Base-by-base conservation (phyloP, 768 basidiomycete genomes). In the Russula sp. region DNA sequence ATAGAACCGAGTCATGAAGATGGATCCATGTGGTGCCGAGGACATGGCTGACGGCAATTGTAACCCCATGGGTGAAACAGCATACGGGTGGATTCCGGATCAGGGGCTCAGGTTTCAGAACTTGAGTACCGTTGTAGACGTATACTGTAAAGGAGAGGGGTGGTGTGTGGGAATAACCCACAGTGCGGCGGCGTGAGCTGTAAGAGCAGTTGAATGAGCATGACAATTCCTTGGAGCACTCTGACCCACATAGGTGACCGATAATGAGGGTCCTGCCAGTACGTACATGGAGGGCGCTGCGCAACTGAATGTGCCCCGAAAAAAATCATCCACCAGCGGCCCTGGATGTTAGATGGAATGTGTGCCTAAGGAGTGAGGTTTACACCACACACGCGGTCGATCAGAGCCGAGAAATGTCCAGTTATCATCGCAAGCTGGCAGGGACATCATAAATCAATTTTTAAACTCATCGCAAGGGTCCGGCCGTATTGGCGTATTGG, bases 231-330 rank as follows among this genome's bases (percentile, higher is more conserved):
- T 14, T 56, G 53, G 55, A 58, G 59, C 54, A 57, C 14, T 44
- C 48, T 61, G 32, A 46, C 64, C 59, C 28, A 50, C 48, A 56
- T 34, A 9, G 64, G 64, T 38, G 50, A 57, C 55, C 56, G 59
- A 55, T 40, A 36, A 65, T 57, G 59, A 57, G 60, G 64, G 54
- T 57, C 42, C 16, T 28, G 13, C 55, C 28, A 49, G 49, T 65
- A 61, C 52, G 64, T 65, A 42, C 59, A 51, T 42, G 40, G 22
- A 50, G 34, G 48, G 55, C 30, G 20, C 18, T 52, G 55, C 40
- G 42, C 28, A 61, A n/a, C n/a, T n/a, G n/a, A n/a, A 44, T 50
- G 40, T 57, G 30, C 59, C 53, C 36, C 52, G 26, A 56, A 55
- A 54, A n/a, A 24, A 38, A 24, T 24, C 42, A 24, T 46, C 24